Base-by-base conservation (phyloP, 805 yeast genomes). In the Cephaloascus fragrans region DNA sequence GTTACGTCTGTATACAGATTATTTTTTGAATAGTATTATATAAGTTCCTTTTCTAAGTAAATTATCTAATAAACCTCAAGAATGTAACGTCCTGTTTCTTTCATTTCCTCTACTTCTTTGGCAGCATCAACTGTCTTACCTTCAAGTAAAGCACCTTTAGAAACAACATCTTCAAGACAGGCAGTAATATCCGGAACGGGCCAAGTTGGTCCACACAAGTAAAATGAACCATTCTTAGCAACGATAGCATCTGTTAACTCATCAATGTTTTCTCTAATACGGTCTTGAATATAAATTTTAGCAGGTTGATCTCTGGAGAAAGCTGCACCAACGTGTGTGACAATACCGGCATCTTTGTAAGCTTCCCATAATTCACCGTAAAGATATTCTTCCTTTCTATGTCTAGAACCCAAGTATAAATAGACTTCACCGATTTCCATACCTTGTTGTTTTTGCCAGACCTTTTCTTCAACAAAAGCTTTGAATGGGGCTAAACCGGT, bases 341-440 rank as follows among this genome's bases (percentile, higher is more conserved):
- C 73, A 40, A 90, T 63, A 40, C 96, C 96, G 3, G 96, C 95
- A 53, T 80, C 88, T 64, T 82, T 78, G 63, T 85, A 88, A 26
- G 96, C 96, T 67, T 90, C 97, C 95, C 96, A 90, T 48, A 88
- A 70, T 64, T 90, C 97, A 57, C 97, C 97, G 54, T 90, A 88
- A 54, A 90, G 73, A 54, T 90, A 90, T 65, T 90, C 97, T 64
- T 90, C 95, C 60, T 84, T 81, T 67, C 81, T 84, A 65, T 90
- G 97, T 67, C 97, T 83, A 35, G 97, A 85, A 48, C 97, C 97
- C 62, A 90, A 64, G 67, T 76, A 90, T 52, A 90, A 67, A 69
- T 75, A 89, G 41, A 89, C 77, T 40, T 83, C 90, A 38, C 97
- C 97, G 57, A 90, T 85, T 49, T 82, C 84, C 57, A 73, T 59